Evolutionary conservation across 2,329 filamentous ascomycete genomes (phyloP).

Genomic region (Xylariaceae sp.): DNA sequence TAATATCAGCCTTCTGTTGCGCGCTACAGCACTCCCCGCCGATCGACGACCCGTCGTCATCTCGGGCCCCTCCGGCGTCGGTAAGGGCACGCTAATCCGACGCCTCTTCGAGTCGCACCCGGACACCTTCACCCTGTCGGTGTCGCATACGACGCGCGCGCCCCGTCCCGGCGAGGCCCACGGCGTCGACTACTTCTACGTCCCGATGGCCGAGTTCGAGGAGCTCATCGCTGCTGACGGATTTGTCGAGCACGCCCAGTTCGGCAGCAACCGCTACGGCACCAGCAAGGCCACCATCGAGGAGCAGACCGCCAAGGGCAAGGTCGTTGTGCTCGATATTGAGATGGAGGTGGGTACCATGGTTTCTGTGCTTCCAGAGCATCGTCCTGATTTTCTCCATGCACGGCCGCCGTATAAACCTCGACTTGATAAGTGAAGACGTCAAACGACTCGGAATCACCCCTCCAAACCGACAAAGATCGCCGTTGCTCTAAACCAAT

Average conservation of each 20-base stretch:
- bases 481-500: background rate
- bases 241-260: slow-evolving; percentile 82
- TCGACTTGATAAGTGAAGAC: background rate
- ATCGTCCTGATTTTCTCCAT: background rate
- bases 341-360: slow-evolving; percentile 73
- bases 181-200: slow-evolving; percentile 78
- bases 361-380: background rate
- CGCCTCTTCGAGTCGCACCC: slow-evolving; percentile 57
- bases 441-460: background rate
- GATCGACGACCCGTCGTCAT: slow-evolving; percentile 66
- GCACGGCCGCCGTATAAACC: background rate
- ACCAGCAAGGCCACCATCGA: slow-evolving; percentile 76
- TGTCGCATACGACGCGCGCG: slow-evolving; percentile 72
- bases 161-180: slow-evolving; percentile 71
- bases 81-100: slow-evolving; percentile 75
- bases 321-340: slow-evolving; percentile 82
- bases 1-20: background rate
- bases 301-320: slow-evolving; percentile 64
- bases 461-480: background rate
- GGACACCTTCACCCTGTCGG: slow-evolving; percentile 49
- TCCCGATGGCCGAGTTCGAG: slow-evolving; percentile 61
- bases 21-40: slow-evolving; percentile 28
- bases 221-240: slow-evolving; percentile 60
- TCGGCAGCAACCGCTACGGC: slow-evolving; percentile 82
- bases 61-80: slow-evolving; percentile 72